These are phyloP conservation scores for Xylariaceae sp. DNA, from an alignment of 2,329 filamentous ascomycete genomes.

Conservation along the genomic window DNA sequence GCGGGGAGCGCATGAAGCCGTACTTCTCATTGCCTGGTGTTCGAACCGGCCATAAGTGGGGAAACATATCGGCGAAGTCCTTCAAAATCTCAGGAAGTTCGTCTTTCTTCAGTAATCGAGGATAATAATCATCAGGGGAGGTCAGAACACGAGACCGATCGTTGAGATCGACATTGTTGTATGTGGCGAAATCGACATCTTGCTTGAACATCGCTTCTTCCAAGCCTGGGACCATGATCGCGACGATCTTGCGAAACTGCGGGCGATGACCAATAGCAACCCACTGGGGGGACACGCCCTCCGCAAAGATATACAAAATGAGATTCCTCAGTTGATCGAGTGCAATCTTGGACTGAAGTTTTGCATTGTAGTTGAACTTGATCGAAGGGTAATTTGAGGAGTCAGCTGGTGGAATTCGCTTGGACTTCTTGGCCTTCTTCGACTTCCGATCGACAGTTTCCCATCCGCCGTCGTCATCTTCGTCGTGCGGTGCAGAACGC, in stretches of 20 bases:
- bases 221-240: slow-evolving; percentile 86
- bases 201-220: slow-evolving; percentile 86
- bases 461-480: slow-evolving; percentile 42
- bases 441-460: slow-evolving; percentile 47
- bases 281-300: slow-evolving; percentile 62
- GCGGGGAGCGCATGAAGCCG: slow-evolving; percentile 77
- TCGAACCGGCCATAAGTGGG: slow-evolving; percentile 83
- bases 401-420: slow-evolving; percentile 55
- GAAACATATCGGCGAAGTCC: slow-evolving; percentile 76
- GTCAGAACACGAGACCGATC: slow-evolving; percentile 31
- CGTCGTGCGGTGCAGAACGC: slow-evolving; percentile 45
- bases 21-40: slow-evolving; percentile 82
- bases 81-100: slow-evolving; percentile 51
- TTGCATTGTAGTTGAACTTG: slow-evolving; percentile 51
- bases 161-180: slow-evolving; percentile 32
- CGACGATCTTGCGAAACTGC: slow-evolving; percentile 73
- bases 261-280: slow-evolving; percentile 58
- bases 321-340: slow-evolving; percentile 60
- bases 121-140: slow-evolving; percentile 58
- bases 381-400: slow-evolving; percentile 57
- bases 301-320: slow-evolving; percentile 63
- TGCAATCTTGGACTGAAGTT: slow-evolving; percentile 58
- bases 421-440: slow-evolving; percentile 48
- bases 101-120: slow-evolving; percentile 46
- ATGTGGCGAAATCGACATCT: slow-evolving; percentile 44